Percentiles rank a stretch among this genome's conserved stretches.
Evolutionary conservation across 2,329 filamentous ascomycete species (phyloP).

Genomic region (Capronia epimyces): DNA sequence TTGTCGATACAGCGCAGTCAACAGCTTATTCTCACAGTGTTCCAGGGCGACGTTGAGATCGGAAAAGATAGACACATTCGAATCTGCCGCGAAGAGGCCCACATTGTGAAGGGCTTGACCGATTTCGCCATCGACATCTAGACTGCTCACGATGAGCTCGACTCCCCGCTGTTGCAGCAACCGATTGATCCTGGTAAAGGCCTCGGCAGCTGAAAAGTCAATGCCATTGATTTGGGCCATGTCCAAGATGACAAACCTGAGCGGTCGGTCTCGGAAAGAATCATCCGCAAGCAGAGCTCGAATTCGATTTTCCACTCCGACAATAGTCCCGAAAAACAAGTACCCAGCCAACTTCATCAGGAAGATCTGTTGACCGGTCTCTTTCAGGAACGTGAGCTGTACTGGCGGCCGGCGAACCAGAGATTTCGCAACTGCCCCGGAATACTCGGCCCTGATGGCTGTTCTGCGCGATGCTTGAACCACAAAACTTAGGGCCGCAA

Average conservation of each 20-base stretch:
- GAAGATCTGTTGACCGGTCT: constrained; percentile 81
- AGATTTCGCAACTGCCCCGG: constrained; percentile 80
- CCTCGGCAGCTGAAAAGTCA: constrained; percentile 94
- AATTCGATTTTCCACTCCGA: constrained; percentile 86
- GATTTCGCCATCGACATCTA: constrained; percentile 69
- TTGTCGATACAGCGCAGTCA: constrained; percentile 70
- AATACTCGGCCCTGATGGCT: constrained; percentile 84
- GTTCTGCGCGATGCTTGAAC: constrained; percentile 87
- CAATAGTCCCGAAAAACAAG: constrained; percentile 97
- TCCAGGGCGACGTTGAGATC: constrained; percentile 91
- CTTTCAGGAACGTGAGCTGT: constrained; percentile 77
- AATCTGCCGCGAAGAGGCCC: constrained; percentile 68
- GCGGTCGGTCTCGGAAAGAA: constrained; percentile 68
- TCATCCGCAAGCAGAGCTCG: constrained; percentile 76
- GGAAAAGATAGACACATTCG: constrained; percentile 73
- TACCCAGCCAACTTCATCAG: constrained; percentile 90
- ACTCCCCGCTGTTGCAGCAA: constrained; percentile 73
- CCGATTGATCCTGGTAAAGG: constrained; percentile 86
- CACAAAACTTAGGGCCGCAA: constrained; percentile 86
- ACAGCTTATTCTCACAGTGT: constrained; percentile 87
- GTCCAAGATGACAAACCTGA: constrained; percentile 85
- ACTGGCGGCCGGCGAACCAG: constrained; percentile 87
- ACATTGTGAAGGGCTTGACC: constrained; percentile 76
- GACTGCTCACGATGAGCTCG: constrained; percentile 73
- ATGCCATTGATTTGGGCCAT: constrained; percentile 84